Percentiles rank a stretch among this genome's conserved stretches.
phyloP scores from a whole-genome alignment of 371 early-diverging fungal genomes.

The Mucor plumbeus region DNA sequence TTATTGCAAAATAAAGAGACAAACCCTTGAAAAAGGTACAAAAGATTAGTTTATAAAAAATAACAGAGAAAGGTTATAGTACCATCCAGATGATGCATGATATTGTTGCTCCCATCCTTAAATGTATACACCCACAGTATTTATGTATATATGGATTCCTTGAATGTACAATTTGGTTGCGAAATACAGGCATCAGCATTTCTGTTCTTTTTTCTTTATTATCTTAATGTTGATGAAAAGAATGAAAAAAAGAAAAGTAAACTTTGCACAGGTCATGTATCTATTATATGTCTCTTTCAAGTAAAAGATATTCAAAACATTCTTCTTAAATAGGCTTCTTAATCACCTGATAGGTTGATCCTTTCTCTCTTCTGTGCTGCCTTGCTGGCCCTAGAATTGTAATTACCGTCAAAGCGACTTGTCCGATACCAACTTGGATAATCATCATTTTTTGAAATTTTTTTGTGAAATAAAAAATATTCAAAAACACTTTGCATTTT shows the following conservation, averaged over 20 bases:
- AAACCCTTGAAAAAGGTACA: conserved; percentile 30
- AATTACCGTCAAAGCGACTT: no score
- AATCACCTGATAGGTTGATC: neutral
- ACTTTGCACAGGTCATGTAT: neutral
- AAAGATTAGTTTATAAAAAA: neutral
- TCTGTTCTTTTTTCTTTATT: neutral
- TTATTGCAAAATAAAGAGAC: conserved; percentile 51
- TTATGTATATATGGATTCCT: conserved; percentile 39
- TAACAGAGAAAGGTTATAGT: neutral
- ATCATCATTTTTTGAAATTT: no score
- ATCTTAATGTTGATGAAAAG: neutral
- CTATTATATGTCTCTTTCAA: neutral
- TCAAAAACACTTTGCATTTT: no score
- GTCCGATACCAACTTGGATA: neutral
- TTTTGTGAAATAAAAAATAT: no score
- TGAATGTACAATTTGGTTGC: conserved; percentile 38
- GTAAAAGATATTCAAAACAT: conserved; percentile 3
- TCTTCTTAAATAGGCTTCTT: neutral
- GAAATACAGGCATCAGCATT: conserved; percentile 3
- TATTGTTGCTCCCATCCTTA: conserved; percentile 42
- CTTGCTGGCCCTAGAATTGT: no score
- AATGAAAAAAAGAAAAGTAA: neutral
- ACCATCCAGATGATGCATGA: conserved; percentile 52
- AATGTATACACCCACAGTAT: conserved; percentile 56
- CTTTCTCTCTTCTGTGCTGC: no score